Percentiles rank a stretch among this genome's conserved stretches.
phyloP scores from a whole-genome alignment of 2,329 filamentous ascomycete genomes.

The Penicillium sp. region DNA sequence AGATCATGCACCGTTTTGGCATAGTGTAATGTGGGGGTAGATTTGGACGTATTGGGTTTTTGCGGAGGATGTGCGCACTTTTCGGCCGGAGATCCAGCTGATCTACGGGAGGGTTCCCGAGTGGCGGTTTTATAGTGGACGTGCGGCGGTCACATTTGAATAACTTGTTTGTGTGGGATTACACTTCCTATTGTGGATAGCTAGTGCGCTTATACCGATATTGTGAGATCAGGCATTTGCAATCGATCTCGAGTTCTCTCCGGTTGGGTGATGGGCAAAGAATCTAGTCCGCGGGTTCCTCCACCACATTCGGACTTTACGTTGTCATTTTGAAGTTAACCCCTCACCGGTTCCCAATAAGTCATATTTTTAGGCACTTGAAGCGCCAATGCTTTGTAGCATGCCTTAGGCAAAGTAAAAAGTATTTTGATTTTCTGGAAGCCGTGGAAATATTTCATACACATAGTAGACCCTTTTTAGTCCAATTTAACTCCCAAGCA shows the following conservation, averaged over 20 bases:
- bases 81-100: not conserved
- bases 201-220: not conserved
- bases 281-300: no score
- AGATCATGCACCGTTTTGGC: not conserved
- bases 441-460: no score
- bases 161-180: not conserved
- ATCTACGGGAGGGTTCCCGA: constrained; percentile 12
- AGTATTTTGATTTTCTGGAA: no score
- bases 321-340: no score
- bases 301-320: no score
- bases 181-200: not conserved
- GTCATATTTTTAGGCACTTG: no score
- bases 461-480: no score
- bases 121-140: not conserved
- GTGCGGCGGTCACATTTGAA: not conserved
- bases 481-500: no score
- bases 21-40: not conserved
- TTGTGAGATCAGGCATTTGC: not conserved
- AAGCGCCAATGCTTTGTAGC: no score
- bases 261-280: no score
- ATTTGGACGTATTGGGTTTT: not conserved
- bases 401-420: no score
- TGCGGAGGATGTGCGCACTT: not conserved
- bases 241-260: not conserved
- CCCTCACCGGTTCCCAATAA: no score